Percentiles rank a stretch among this genome's conserved stretches.
Evolutionary conservation across 768 basidiomycete species (phyloP).

Genomic region (Pleurotus ostreatus): DNA sequence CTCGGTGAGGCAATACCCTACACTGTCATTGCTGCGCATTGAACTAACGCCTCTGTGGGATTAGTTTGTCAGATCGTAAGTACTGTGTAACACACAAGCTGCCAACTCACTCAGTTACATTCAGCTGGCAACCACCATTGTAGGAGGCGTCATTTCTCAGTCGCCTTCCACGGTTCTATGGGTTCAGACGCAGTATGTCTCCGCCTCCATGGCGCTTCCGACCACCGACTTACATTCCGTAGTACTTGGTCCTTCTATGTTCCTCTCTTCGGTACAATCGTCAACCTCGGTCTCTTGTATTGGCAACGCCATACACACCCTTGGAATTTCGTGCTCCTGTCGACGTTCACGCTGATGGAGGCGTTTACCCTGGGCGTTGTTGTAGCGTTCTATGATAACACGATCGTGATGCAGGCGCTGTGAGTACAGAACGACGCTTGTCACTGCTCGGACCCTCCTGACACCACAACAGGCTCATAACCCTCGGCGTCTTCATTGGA

Average conservation of each 20-base stretch:
- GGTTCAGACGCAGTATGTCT: slow-evolving; percentile 65
- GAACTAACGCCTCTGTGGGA: slow-evolving; percentile 2
- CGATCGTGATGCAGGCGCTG: slow-evolving; percentile 83
- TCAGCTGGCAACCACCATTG: slow-evolving; percentile 70
- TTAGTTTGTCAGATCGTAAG: slow-evolving; percentile 73
- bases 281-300: slow-evolving; percentile 77
- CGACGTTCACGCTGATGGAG: slow-evolving; percentile 88
- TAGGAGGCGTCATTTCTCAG: slow-evolving; percentile 68
- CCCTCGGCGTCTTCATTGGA: slow-evolving; percentile 89
- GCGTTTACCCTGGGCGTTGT: slow-evolving; percentile 87
- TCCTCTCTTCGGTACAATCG: slow-evolving; percentile 72
- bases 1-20: slow-evolving; percentile 54
- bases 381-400: slow-evolving; percentile 68
- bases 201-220: neutral
- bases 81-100: neutral
- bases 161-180: slow-evolving; percentile 59
- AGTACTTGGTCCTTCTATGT: slow-evolving; percentile 81
- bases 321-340: slow-evolving; percentile 79
- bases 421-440: slow-evolving; percentile 29
- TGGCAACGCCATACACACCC: slow-evolving; percentile 94
- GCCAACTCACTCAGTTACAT: neutral
- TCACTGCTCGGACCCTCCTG: neutral
- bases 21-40: neutral
- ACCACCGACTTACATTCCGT: slow-evolving; percentile 3
- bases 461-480: slow-evolving; percentile 58